These are phyloP conservation scores for Lipomyces lipofer DNA, from an alignment of 805 yeast species.

Conservation along the genomic window DNA sequence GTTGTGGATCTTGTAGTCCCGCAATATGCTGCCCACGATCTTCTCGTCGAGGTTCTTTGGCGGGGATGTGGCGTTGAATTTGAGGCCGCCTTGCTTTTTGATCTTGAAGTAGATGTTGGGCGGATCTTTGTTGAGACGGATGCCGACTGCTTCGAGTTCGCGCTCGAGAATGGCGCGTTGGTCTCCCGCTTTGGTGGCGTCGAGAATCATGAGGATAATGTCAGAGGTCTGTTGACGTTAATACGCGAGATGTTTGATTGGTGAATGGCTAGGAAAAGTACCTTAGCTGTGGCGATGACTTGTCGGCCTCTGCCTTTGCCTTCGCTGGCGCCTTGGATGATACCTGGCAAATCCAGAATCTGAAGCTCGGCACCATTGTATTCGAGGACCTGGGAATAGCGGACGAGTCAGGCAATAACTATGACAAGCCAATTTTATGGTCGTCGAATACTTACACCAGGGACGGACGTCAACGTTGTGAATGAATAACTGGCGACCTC, in stretches of 20 bases:
- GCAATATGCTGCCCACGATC: conserved; percentile 69
- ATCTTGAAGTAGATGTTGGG: conserved; percentile 79
- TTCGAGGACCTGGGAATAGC: conserved; percentile 81
- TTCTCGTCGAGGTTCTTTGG: conserved; percentile 81
- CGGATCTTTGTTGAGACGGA: conserved; percentile 73
- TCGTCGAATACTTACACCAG: too few species aligned
- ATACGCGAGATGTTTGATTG: too few species aligned
- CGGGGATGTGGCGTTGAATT: conserved; percentile 75
- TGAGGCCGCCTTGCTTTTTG: conserved; percentile 90
- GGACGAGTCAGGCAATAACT: too few species aligned
- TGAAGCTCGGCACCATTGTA: conserved; percentile 97
- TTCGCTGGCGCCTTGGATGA: conserved; percentile 92
- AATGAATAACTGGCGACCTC: conserved; percentile 95
- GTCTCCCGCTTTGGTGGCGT: conserved; percentile 90
- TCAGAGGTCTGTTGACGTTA: too few species aligned
- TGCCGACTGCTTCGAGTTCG: conserved; percentile 92
- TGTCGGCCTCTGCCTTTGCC: conserved; percentile 98
- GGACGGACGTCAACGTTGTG: conserved; percentile 94
- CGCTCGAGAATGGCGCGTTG: conserved; percentile 83
- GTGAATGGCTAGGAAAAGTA: too few species aligned
- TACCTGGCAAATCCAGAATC: conserved; percentile 96
- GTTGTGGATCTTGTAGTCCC: conserved; percentile 68
- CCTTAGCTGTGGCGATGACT: conserved; percentile 90
- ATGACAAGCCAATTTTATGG: too few species aligned
- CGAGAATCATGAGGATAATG: conserved; percentile 86